phyloP scores from a whole-genome alignment of 495 filamentous ascomycete genomes.

The Usnea hakonensis region DNA sequence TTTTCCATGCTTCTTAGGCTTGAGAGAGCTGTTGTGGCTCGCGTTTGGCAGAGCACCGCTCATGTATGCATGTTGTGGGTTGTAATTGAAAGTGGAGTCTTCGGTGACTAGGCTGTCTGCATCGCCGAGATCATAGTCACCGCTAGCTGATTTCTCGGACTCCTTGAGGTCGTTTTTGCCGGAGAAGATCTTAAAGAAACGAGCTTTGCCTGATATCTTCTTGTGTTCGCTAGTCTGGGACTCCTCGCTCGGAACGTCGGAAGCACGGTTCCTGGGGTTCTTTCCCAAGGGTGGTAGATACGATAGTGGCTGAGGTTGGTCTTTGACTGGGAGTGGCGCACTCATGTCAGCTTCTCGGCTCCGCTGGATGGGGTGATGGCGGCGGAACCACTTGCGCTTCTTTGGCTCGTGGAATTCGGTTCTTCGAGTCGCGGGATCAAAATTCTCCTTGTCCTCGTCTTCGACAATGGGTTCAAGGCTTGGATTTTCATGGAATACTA shows the following conservation, averaged over 20 bases:
- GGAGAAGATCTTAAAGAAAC: constrained; percentile 28
- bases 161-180: constrained; percentile 23
- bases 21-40: constrained; percentile 9
- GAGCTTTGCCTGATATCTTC: constrained; percentile 19
- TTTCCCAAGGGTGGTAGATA: background rate
- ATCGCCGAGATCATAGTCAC: constrained; percentile 25
- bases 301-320: constrained; percentile 1
- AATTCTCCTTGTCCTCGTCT: constrained; percentile 18
- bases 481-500: constrained; percentile 12
- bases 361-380: constrained; percentile 25
- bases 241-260: constrained; percentile 14
- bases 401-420: constrained; percentile 34
- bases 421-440: constrained; percentile 16
- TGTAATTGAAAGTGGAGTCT: constrained; percentile 11
- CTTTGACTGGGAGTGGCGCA: constrained; percentile 26
- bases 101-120: constrained; percentile 18
- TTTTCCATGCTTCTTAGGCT: constrained; percentile 14
- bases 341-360: constrained; percentile 16
- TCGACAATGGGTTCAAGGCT: constrained; percentile 26
- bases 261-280: constrained; percentile 8
- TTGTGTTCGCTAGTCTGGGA: constrained; percentile 9
- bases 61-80: constrained; percentile 18
- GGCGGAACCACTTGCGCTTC: constrained; percentile 61
- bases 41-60: constrained; percentile 16
- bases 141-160: constrained; percentile 6